Base-by-base conservation (phyloP, 192 early-diverging fungal genomes). In the Coemansia sp. region DNA sequence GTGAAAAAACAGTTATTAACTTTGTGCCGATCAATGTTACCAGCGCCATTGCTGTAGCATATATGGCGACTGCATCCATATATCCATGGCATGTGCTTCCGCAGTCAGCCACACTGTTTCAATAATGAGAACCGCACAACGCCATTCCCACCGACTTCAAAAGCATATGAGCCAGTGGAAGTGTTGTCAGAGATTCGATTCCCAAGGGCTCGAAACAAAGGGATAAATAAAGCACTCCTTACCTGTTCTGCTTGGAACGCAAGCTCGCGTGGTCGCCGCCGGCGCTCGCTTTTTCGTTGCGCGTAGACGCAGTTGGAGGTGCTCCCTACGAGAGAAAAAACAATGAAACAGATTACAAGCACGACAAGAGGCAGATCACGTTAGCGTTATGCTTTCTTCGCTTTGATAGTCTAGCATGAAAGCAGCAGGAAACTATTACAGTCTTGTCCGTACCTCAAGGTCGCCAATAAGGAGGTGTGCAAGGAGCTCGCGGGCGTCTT, bases 401-500 rank as follows among this genome's bases (percentile, higher is more conserved):
- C 3, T 21, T 18, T 21, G 20, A 20, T 49, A 4, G 26, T 63
- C 38, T 6, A 33, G 20, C 23, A 63, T 6, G 30, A 26, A 2
- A 39, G 18, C 36, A 5, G 18, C 44, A 53, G 35, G 12, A 30
- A 21, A 52, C 5, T 45, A 35, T 56, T 14, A 30, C 30, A 2
- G 30, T 30, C 30, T 58, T 59, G 8, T 57, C 30, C 23, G 38
- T 71, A 66, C 77, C 78, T 90, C 77, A 46, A 94, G 76, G 60
- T 91, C 84, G 60, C 94, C 97, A 60, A 96, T 83, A 64, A 85
- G 86, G 72, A 90, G 87, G 23, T 83, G 78, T 70, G 88, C 84
- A 69, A 98, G 85, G 69, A 98, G 69, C 18, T 93, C 92, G 61
- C 89, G 90, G 26, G 97, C 97, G 71, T 98, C 97, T 59, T 95